Evolutionary conservation across 2,329 filamentous ascomycete species (phyloP).

Genomic region (Fusarium coicis): DNA sequence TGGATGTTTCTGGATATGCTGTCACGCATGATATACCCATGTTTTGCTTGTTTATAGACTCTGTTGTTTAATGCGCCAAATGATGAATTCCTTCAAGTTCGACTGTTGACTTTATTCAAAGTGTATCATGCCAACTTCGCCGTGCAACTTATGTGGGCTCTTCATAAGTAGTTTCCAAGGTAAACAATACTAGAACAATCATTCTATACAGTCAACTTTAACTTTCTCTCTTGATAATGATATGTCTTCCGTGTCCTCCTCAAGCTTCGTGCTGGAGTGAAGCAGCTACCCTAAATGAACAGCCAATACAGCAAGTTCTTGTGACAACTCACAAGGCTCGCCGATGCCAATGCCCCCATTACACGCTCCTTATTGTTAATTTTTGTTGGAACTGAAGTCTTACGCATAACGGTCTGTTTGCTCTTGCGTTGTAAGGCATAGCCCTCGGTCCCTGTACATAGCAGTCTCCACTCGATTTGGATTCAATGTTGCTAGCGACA

Average conservation of each 20-base stretch:
- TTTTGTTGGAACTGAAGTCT: rapidly evolving
- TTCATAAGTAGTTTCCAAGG: rapidly evolving
- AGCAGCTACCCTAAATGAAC: not conserved
- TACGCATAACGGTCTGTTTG: rapidly evolving
- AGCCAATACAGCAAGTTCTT: not conserved
- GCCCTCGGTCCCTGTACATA: too few species aligned
- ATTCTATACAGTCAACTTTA: too few species aligned
- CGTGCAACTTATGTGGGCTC: rapidly evolving
- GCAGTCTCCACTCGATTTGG: too few species aligned
- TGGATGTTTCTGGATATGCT: not conserved
- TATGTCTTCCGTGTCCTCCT: too few species aligned
- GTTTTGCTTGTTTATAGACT: not conserved
- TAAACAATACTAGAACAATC: rapidly evolving
- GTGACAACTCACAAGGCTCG: too few species aligned
- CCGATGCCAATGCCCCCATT: rapidly evolving
- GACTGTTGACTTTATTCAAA: rapidly evolving
- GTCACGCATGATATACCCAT: not conserved
- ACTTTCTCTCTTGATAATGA: too few species aligned
- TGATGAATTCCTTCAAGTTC: rapidly evolving
- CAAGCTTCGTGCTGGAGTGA: rapidly evolving
- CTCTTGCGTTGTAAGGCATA: rapidly evolving
- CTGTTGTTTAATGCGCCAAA: rapidly evolving
- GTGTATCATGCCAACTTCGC: rapidly evolving
- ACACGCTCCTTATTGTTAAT: not conserved
- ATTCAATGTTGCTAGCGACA: too few species aligned